phyloP scores from a whole-genome alignment of 768 basidiomycete genomes.

The Mycena crocata region DNA sequence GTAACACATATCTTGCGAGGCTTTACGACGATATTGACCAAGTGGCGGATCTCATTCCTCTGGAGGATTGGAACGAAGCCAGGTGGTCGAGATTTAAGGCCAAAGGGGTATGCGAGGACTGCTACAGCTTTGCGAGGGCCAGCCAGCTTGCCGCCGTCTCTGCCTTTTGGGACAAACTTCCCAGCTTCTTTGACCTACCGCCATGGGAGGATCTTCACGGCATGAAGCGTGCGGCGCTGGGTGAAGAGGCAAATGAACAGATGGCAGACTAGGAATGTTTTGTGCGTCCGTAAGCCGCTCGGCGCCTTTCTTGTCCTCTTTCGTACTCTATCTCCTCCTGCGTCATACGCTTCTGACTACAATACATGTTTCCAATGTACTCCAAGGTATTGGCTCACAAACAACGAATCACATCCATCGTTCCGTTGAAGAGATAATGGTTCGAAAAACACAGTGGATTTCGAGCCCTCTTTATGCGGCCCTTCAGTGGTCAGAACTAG shows the following conservation, averaged over 20 bases:
- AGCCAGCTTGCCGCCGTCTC: background rate
- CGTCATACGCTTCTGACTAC: too few species aligned
- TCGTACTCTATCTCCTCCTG: too few species aligned
- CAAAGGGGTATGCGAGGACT: background rate
- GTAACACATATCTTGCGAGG: background rate
- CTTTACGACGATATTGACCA: background rate
- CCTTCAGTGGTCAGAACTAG: too few species aligned
- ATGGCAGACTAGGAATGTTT: background rate
- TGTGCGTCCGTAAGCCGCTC: too few species aligned
- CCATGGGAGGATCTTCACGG: background rate
- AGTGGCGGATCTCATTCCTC: background rate
- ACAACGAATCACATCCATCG: too few species aligned
- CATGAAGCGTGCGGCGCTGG: conserved; percentile 8
- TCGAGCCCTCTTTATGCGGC: too few species aligned
- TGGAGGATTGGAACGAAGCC: background rate
- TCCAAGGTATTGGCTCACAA: too few species aligned
- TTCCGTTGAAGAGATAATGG: too few species aligned
- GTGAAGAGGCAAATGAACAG: background rate
- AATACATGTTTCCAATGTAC: too few species aligned
- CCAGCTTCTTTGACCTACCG: background rate
- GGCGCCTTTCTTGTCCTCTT: too few species aligned
- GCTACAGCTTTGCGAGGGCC: background rate
- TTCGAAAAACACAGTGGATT: too few species aligned
- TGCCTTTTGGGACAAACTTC: conserved; percentile 11
- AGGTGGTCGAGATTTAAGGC: background rate